Base-by-base conservation (phyloP, 169 alveolate species). In the Plasmodium ovale region DNA sequence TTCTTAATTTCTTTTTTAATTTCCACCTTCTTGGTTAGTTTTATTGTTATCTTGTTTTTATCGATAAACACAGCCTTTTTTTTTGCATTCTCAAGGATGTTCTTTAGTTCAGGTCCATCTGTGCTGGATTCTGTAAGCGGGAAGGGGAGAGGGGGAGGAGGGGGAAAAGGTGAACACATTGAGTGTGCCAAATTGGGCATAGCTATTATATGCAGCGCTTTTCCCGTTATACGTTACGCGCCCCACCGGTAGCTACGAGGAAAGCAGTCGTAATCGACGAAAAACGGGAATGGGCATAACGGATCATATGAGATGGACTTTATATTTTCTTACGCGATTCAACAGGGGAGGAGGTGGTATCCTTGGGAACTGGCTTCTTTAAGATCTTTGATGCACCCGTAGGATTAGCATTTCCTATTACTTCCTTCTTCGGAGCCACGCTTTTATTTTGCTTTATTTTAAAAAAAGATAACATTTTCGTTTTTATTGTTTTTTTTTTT, bases 401-500 rank as follows among this genome's bases (percentile, higher is more conserved):
- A n/a, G 23, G 27, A 25, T 9, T 53, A 3, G 37, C 71, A 21
- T 51, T 31, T n/a, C 65, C 23, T 21, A 33, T 31, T 23, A 62
- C 54, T 23, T 37, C 88, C 19, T 23, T 44, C 31, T 47, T 33
- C 29, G 49, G 59, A 4, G 31, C 14, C 2, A 7, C 85, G 1
- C 37, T 35, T 35, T 72, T 79, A 31, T 44, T 77, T 3, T 71
- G 79, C n/a, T 72, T 71, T 3, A 74, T 59, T 47, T 56, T 71
- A 42, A 67, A 35, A 27, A 82, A 23, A 23, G 93, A 54, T 74
- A 89, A 74, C 58, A 85, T 49, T 60, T 92, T 92, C 53, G 79
- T 82, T 74, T 87, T 74, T 35, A 92, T 79, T 6, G 95, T 85
- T 64, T 47, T 73, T 56, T 93, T 87, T 33, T 89, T 3, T 49